Base-by-base conservation (phyloP, 371 early-diverging fungal species). In the Apophysomyces variabilis region DNA sequence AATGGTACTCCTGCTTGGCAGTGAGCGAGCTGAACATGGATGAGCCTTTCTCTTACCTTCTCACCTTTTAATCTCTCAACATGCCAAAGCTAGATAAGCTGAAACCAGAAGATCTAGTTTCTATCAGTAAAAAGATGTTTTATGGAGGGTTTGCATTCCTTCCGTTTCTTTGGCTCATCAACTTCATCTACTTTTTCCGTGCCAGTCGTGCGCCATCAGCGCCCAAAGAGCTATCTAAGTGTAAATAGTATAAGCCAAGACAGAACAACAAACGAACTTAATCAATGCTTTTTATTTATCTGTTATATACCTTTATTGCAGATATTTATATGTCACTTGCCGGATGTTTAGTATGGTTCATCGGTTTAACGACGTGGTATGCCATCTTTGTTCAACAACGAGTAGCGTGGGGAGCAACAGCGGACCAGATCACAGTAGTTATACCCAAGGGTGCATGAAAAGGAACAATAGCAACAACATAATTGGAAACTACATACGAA, bases 131-230 rank as follows among this genome's bases (percentile, higher is more conserved):
- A 61, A 85, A 83, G 60, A 80, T 88, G 73, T 88, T 88, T 66
- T 85, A 77, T 64, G 86, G 85, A 0, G 88, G 88, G 0, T 82
- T 86, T 68, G 78, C 81, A 36, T 82, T 88, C 54, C 66, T 88
- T 3, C 88, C 88, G 2, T 72, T 88, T 26, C 73, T 88, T 18
- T 88, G 88, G 88, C 70, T 88, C 14, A 79, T 85, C 54, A 88
- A 88, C 60, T 72, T 85, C 63, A 64, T 85, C n/a, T 86, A 86
- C 60, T 69, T 86, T 56, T 85, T 79, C 69, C 80, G 76, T 7
- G 72, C 79, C 4, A 73, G 57, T 54, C 73, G 69, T 57, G 54
- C 69, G 44, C 65, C 73, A 12, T 62, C 74, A 44, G 74, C 82
- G 35, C 78, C 83, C 16, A 73, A 72, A 11, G 77, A 77, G 58